phyloP scores from a whole-genome alignment of 495 filamentous ascomycete genomes.

The Xylaria palmicola region DNA sequence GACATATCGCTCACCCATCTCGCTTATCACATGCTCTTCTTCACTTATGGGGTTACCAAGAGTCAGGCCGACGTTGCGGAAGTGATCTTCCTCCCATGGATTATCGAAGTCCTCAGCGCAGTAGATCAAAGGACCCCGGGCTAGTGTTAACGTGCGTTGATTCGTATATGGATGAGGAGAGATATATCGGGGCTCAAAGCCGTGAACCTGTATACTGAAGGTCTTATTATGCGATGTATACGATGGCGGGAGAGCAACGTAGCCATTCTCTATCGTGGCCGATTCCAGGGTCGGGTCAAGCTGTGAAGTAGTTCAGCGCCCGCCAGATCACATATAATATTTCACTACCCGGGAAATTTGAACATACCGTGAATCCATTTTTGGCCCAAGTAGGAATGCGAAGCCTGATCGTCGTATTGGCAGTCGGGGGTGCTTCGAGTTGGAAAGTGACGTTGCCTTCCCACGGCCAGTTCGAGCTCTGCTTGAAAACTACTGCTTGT shows the following conservation, averaged over 20 bases:
- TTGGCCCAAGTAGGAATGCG: conserved; percentile 54
- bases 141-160: conserved; percentile 50
- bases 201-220: conserved; percentile 32
- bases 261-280: conserved; percentile 45
- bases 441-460: conserved; percentile 50
- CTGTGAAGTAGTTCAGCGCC: conserved; percentile 18
- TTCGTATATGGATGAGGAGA: conserved; percentile 53
- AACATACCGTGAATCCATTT: conserved; percentile 38
- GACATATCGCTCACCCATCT: conserved; percentile 34
- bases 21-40: conserved; percentile 30
- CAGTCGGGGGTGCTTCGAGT: conserved; percentile 30
- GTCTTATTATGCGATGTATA: conserved; percentile 32
- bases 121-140: conserved; percentile 56
- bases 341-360: background rate
- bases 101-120: conserved; percentile 60
- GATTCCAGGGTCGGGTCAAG: conserved; percentile 26
- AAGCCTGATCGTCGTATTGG: conserved; percentile 39
- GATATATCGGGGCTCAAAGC: conserved; percentile 46
- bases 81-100: conserved; percentile 57
- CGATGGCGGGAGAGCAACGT: conserved; percentile 42
- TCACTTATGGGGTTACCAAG: conserved; percentile 35
- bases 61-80: conserved; percentile 48
- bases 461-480: conserved; percentile 57
- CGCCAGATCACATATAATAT: background rate
- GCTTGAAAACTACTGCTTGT: conserved; percentile 39